These are phyloP conservation scores for Hygrophorus russula DNA, from an alignment of 768 basidiomycete species.

Conservation along the genomic window DNA sequence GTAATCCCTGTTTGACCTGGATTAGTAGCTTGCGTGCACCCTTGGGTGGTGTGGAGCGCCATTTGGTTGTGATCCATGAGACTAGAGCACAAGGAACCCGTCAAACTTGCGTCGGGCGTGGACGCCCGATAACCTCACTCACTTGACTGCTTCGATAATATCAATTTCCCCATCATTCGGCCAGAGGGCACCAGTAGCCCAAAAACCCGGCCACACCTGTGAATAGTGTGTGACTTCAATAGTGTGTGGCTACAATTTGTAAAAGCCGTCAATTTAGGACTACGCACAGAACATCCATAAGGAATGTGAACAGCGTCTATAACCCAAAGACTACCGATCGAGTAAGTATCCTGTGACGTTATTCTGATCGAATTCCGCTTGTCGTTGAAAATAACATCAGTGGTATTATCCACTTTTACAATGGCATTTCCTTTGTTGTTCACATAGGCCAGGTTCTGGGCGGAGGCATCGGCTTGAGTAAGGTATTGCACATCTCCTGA, in stretches of 20 bases:
- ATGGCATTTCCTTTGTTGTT: conserved; percentile 49
- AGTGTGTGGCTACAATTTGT: neutral
- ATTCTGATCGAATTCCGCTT: conserved; percentile 47
- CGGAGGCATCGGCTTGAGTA: conserved; percentile 24
- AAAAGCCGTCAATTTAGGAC: neutral
- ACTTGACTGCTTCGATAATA: conserved; percentile 54
- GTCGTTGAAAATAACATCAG: conserved; percentile 29
- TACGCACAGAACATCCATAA: conserved; percentile 42
- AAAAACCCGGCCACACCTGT: conserved; percentile 36
- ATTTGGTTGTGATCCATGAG: conserved; percentile 36
- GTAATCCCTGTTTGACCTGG: conserved; percentile 21
- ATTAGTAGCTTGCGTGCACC: conserved; percentile 22
- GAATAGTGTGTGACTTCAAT: neutral
- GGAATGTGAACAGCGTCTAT: conserved; percentile 36
- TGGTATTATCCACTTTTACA: conserved; percentile 63
- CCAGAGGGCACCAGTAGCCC: conserved; percentile 25
- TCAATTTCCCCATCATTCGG: conserved; percentile 8
- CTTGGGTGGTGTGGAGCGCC: conserved; percentile 37
- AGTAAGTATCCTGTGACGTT: conserved; percentile 28
- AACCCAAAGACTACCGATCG: conserved; percentile 29
- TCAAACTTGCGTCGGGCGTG: too few relatives aligned
- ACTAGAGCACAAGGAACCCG: neutral
- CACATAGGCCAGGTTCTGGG: conserved; percentile 38
- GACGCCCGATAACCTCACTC: conserved; percentile 5
- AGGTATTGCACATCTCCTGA: conserved; percentile 45